Evolutionary conservation across 2,329 filamentous ascomycete species (phyloP), one percentile per base, ranked within the genome.

Genomic region (Sarocladium brachiariae): DNA sequence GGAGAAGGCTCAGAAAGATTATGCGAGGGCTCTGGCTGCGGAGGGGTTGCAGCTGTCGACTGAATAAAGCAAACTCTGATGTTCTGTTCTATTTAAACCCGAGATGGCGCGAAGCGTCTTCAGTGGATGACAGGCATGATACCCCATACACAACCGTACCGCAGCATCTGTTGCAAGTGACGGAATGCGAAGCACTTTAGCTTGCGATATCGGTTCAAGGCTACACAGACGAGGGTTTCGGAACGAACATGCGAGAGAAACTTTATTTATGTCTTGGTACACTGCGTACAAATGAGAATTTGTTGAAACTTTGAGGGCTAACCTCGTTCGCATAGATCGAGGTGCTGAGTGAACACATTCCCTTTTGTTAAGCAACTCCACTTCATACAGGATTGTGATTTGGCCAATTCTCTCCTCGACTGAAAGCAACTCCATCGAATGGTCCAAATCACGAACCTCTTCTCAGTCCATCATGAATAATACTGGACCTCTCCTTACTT

Each of bases 11-110:
- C 74, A 81, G 55, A 74, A 68, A n/a, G 80, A 84, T 61, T 96
- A 93, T 63, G 73, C 80, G 56, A 81, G 76, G 58, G 87, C 84
- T 11, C 71, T 90, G 52, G 81, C 81, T 33, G 85, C 88, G 52
- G 82, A 81, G 58, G 73, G 72, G 0, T 66, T 77, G 11, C 68
- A 74, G 52, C 60, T 67, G 10, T 75, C 73, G 24, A 76, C 73
- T 0, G 74, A 78, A 57, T 52, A 16, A 51, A 30, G 7, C 27
- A 30, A n/a, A n/a, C n/a, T n/a, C n/a, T n/a, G n/a, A n/a, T n/a
- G n/a, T n/a, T n/a, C n/a, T n/a, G n/a, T n/a, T n/a, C n/a, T n/a
- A n/a, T n/a, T n/a, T n/a, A n/a, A n/a, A n/a, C n/a, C n/a, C n/a
- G n/a, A n/a, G n/a, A n/a, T n/a, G n/a, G n/a, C n/a, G n/a, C n/a